Evolutionary conservation across 306 rosid species (phyloP), one percentile per base, ranked within the genome.

Genomic region (Chamaecrista fasciculata): DNA sequence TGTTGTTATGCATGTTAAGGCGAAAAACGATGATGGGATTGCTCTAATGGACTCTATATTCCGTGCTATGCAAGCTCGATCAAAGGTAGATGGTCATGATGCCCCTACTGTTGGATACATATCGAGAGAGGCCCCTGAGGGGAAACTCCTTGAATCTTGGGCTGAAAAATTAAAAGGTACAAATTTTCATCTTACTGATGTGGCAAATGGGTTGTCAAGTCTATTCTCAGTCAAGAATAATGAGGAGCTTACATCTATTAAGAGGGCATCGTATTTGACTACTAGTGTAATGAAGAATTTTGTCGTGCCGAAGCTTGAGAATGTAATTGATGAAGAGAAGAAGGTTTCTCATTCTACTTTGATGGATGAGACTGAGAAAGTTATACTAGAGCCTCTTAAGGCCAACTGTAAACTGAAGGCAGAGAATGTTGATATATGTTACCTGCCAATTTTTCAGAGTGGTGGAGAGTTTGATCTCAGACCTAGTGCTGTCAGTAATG

Each of bases 401-500:
- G 90, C 82, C 69, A 83, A 85, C 16, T 85, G 86, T 51, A 94
- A 88, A 77, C 76, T 93, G 42, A 88, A 86, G 84, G 79, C 96
- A 21, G 92, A 82, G 23, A 94, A 90, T 85, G 96, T 93, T 62
- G 98, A 93, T 78, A 93, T 93, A 15, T 88, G 96, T 74, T 93
- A 90, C 68, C 98, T 97, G 16, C 97, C 98, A 49, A 90, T 93
- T 55, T 90, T 90, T 73, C 97, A 93, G 80, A 93, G 98, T 56
- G 98, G 98, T n/a, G 98, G 94, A 18, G 85, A 78, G 66, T 93
- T 84, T 83, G 98, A 93, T 83, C 97, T 93, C 72, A 84, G 82
- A 59, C 98, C 98, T n/a, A 88, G 97, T 79, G 98, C 98, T 80
- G 91, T 90, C 70, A 93, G 96, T 80, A 88, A 86, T n/a, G 98